Evolutionary conservation across 2,329 filamentous ascomycete species (phyloP).

Genomic region (Colletotrichum euphorbiae): DNA sequence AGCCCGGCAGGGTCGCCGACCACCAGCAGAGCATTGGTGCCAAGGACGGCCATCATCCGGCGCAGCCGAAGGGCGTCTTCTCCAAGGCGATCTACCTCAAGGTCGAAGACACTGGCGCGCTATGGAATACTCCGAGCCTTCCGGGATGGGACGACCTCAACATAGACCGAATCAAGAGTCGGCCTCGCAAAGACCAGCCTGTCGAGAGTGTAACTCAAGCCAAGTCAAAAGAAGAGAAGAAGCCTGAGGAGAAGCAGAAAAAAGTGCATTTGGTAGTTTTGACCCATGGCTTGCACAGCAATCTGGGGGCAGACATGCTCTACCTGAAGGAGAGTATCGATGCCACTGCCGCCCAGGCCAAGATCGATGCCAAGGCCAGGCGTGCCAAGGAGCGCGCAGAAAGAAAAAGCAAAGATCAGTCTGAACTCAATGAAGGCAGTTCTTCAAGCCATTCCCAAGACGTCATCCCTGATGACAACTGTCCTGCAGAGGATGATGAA

Average conservation of each 20-base stretch:
- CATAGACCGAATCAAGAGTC: slow-evolving; percentile 45
- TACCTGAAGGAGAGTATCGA: slow-evolving; percentile 98
- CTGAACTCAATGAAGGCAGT: slow-evolving; percentile 14
- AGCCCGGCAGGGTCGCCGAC: slow-evolving; percentile 80
- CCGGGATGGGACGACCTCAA: slow-evolving; percentile 70
- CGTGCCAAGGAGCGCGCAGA: slow-evolving; percentile 62
- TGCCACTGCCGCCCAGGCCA: slow-evolving; percentile 79
- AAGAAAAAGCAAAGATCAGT: slow-evolving; percentile 37
- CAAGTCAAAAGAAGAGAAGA: slow-evolving; percentile 42
- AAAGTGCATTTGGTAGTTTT: slow-evolving; percentile 91
- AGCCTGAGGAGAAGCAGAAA: slow-evolving; percentile 68
- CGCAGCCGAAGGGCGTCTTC: slow-evolving; percentile 81
- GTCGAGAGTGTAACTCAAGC: slow-evolving; percentile 49
- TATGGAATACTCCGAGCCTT: slow-evolving; percentile 93
- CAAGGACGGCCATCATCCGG: slow-evolving; percentile 69
- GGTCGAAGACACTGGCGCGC: slow-evolving; percentile 86
- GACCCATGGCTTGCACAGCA: slow-evolving; percentile 95
- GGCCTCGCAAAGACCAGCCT: slow-evolving; percentile 46
- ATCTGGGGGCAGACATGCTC: slow-evolving; percentile 95
- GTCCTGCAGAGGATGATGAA: slow-evolving; percentile 44
- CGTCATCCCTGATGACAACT: not conserved
- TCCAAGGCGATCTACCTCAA: slow-evolving; percentile 82
- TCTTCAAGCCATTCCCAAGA: slow-evolving; percentile 3
- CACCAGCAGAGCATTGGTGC: slow-evolving; percentile 73
- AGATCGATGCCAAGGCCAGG: slow-evolving; percentile 73